Percentiles rank a stretch among this genome's conserved stretches.
phyloP scores from a whole-genome alignment of 805 yeast species.

The Candida wancherniae region DNA sequence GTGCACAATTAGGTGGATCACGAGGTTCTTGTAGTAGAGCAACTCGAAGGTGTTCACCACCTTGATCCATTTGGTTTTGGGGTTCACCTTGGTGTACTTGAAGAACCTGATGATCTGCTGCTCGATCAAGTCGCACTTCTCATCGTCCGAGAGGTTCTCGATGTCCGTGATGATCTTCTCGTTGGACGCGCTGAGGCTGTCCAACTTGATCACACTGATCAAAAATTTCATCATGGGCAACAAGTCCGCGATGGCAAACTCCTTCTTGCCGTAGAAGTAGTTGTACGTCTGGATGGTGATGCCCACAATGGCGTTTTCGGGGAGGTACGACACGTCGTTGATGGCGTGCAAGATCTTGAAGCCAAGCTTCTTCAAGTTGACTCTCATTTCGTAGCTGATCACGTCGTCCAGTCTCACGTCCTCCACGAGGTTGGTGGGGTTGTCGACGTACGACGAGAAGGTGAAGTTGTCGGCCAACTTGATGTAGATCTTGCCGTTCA shows the following conservation, averaged over 20 bases:
- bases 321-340: slow-evolving; percentile 45
- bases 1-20: slow-evolving; percentile 50
- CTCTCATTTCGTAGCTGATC: slow-evolving; percentile 23
- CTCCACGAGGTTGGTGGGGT: slow-evolving; percentile 12
- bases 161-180: slow-evolving; percentile 18
- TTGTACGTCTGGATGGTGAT: slow-evolving; percentile 34
- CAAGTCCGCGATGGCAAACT: slow-evolving; percentile 20
- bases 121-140: slow-evolving; percentile 23
- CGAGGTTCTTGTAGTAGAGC: slow-evolving; percentile 53
- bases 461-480: slow-evolving; percentile 31
- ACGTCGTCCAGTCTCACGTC: slow-evolving; percentile 13
- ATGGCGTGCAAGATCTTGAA: slow-evolving; percentile 50
- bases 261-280: slow-evolving; percentile 17
- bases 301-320: slow-evolving; percentile 53
- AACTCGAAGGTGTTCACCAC: slow-evolving; percentile 51
- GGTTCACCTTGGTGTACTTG: slow-evolving; percentile 14
- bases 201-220: slow-evolving; percentile 20
- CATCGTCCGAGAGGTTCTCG: slow-evolving; percentile 15
- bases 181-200: slow-evolving; percentile 21
- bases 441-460: slow-evolving; percentile 24
- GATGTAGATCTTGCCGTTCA: slow-evolving; percentile 36
- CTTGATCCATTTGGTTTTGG: slow-evolving; percentile 9
- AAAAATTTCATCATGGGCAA: slow-evolving; percentile 29
- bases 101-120: slow-evolving; percentile 23
- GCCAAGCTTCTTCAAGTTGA: slow-evolving; percentile 46